Evolutionary conservation across 306 rosid genomes (phyloP).

Genomic region (Lotus japonicus): DNA sequence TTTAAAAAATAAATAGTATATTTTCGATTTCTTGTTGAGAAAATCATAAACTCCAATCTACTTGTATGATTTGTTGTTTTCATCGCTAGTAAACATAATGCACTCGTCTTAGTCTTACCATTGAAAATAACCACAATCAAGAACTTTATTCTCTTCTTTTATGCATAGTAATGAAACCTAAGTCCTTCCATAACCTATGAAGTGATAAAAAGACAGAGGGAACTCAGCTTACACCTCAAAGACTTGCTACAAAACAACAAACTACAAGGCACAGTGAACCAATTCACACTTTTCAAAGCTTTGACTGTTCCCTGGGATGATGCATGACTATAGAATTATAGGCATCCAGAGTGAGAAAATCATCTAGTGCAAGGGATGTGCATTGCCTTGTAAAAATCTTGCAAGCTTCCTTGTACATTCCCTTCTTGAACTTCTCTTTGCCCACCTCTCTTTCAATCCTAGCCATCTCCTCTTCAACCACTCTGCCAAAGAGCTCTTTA

Average conservation of each 20-base stretch:
- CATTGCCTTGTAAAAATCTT: conserved; percentile 70
- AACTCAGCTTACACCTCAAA: background rate
- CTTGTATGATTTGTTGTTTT: background rate
- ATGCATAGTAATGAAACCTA: background rate
- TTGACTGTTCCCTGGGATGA: conserved; percentile 48
- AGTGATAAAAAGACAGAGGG: background rate
- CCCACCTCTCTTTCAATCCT: conserved; percentile 79
- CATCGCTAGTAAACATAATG: background rate
- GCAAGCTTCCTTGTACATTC: conserved; percentile 69
- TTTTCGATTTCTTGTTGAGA: too few species aligned
- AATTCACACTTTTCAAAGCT: conserved; percentile 40
- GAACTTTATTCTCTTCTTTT: background rate
- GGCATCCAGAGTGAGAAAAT: conserved; percentile 78
- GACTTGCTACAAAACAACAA: conserved; percentile 7
- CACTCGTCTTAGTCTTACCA: background rate
- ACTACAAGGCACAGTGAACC: background rate
- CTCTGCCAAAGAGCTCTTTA: conserved; percentile 62
- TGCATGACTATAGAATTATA: conserved; percentile 52
- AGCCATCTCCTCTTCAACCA: conserved; percentile 83
- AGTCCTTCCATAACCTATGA: background rate
- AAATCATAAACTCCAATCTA: background rate
- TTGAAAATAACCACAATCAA: background rate
- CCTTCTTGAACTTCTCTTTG: conserved; percentile 57
- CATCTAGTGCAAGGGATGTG: conserved; percentile 62
- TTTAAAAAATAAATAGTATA: too few species aligned